phyloP scores from a whole-genome alignment of 306 rosid genomes.

The Vachellia collinsii region DNA sequence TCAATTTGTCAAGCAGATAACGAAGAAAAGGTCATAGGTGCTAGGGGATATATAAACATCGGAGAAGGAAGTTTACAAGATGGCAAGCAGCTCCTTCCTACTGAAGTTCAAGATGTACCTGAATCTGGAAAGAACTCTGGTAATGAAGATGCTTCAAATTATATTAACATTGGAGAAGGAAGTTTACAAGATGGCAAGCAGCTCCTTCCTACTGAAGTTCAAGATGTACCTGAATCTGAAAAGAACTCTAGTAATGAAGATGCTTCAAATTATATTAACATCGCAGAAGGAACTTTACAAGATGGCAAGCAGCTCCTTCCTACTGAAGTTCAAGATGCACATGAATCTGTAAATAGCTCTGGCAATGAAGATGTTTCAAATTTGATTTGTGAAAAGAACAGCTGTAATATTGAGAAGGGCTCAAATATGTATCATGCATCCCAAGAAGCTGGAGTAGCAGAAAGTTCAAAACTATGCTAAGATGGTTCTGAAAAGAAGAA shows the following conservation, averaged over 20 bases:
- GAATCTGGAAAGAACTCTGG: background rate
- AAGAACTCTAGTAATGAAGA: background rate
- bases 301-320: background rate
- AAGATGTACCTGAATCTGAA: background rate
- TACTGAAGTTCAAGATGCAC: background rate
- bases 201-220: background rate
- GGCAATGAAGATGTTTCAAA: background rate
- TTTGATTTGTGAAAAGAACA: slow-evolving; percentile 15
- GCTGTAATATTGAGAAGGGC: slow-evolving; percentile 1
- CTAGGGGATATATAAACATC: background rate
- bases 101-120: background rate
- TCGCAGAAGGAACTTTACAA: background rate
- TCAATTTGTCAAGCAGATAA: slow-evolving; percentile 28
- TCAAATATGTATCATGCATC: slow-evolving; percentile 3
- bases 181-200: background rate
- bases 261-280: background rate
- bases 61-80: background rate
- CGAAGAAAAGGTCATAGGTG: slow-evolving; percentile 22
- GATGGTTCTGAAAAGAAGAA: slow-evolving; percentile 9
- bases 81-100: background rate
- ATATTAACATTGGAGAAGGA: background rate
- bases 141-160: background rate
- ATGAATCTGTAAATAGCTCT: background rate
- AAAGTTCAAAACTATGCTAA: slow-evolving; percentile 12
- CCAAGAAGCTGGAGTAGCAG: background rate